Evolutionary conservation across 305 asterid species (phyloP), one percentile per base, ranked within the genome.

Genomic region (Fraxinus sp.): DNA sequence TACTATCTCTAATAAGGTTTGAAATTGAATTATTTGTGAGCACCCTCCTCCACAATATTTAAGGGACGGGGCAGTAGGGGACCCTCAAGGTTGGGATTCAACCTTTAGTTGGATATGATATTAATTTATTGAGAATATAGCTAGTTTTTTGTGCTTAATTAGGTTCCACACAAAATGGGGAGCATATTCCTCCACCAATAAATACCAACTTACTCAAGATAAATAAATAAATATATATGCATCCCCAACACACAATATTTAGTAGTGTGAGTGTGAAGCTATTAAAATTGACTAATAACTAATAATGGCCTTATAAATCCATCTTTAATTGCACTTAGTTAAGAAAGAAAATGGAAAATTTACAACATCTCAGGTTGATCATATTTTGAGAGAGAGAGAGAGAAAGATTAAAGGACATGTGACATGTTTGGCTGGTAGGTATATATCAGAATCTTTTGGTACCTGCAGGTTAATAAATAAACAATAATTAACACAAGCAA

Each of bases 341-440:
- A 62, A 62, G 33, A 57, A 57, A 5, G 28, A 57, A 57, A n/a
- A 57, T 57, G 11, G 28, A 57, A 57, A 18, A 18, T 39, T 57
- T 57, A 57, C 18, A 26, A 57, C 26, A 62, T 62, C 71, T 62
- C 71, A 62, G 6, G 18, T 74, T 2, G 30, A 44, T 37, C 14
- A 37, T 6, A n/a, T 74, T 36, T 35, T 22, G 36, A 33, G 26
- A 20, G 75, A 30, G 39, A 33, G 74, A 24, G 57, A 11, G 30
- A 41, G 77, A 28, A 64, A 59, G 5, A 62, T 55, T 83, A 46
- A 28, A 55, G 83, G 39, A 82, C 91, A 86, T 85, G 91, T 87
- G 91, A 78, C 86, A 74, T 85, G 90, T 85, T 82, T 85, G 91
- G 89, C 83, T 84, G 86, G 89, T 87, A 81, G 92, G 90, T 74